Evolutionary conservation across 345 rosid species (phyloP).

Genomic region (Rhodamnia argentea): DNA sequence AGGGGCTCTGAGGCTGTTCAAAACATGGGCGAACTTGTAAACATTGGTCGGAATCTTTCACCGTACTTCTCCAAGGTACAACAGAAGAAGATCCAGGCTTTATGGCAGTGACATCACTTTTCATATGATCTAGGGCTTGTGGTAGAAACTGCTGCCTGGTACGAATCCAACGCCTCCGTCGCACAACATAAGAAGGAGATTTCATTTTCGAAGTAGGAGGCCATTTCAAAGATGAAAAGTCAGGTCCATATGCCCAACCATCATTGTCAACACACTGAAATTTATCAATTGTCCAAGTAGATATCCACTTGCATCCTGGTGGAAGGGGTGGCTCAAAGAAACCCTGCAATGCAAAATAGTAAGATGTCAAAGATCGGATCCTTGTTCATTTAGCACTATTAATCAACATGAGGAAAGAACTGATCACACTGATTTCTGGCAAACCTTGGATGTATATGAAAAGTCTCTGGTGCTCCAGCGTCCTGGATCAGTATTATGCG

Average conservation of each 20-base stretch:
- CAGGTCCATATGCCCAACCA: constrained; percentile 64
- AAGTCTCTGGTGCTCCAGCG: constrained; percentile 55
- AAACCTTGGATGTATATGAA: constrained; percentile 47
- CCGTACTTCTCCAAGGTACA: constrained; percentile 81
- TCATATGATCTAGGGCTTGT: constrained; percentile 5
- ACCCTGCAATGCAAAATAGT: constrained; percentile 26
- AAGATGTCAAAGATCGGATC: background rate
- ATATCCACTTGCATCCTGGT: constrained; percentile 53
- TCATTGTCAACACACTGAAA: constrained; percentile 38
- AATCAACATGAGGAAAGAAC: background rate
- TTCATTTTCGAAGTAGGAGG: constrained; percentile 32
- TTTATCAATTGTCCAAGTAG: constrained; percentile 51
- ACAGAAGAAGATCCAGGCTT: constrained; percentile 63
- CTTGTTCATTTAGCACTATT: background rate
- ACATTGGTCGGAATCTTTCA: constrained; percentile 53
- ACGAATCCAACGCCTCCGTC: constrained; percentile 57
- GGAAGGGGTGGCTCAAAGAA: constrained; percentile 46
- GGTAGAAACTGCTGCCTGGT: constrained; percentile 23
- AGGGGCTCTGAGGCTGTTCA: constrained; percentile 38
- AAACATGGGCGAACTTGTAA: constrained; percentile 61
- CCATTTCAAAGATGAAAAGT: constrained; percentile 40
- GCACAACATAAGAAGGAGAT: constrained; percentile 29
- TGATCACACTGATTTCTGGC: background rate
- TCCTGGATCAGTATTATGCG: constrained; percentile 25
- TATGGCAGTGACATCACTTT: constrained; percentile 22